Percentiles rank a stretch among this genome's conserved stretches.
Conservation (phyloP, 306 rosid genomes). For the Cucurbita maxima region DNA sequence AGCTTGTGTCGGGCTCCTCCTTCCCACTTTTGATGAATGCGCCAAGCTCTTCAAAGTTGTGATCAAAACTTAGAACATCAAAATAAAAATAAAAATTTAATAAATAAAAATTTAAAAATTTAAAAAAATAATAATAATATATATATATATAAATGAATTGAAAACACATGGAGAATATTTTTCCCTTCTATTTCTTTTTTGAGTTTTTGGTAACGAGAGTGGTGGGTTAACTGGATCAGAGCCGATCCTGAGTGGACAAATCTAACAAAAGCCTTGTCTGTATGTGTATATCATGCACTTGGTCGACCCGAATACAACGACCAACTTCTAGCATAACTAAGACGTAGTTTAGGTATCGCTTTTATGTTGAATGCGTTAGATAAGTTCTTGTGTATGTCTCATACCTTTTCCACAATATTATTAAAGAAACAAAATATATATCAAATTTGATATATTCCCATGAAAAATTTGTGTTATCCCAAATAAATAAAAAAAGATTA, state of each 20-base stretch:
- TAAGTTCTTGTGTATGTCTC: too few relatives aligned
- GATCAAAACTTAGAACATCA: neutral
- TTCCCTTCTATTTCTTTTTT: neutral
- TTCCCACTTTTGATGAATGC: slow-evolving; percentile 20
- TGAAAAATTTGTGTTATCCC: too few relatives aligned
- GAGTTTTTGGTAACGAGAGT: neutral
- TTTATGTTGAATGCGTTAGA: too few relatives aligned
- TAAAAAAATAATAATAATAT: neutral
- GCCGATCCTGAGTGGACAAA: neutral
- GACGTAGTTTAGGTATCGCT: neutral
- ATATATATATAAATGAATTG: neutral
- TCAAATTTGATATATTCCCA: too few relatives aligned
- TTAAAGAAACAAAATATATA: too few relatives aligned
- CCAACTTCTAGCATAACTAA: neutral
- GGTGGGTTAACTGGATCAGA: neutral
- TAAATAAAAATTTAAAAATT: neutral
- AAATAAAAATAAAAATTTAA: neutral
- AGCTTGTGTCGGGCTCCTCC: slow-evolving; percentile 13
- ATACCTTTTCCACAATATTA: too few relatives aligned
- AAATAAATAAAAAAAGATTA: too few relatives aligned
- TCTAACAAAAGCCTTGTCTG: neutral
- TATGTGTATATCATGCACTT: too few relatives aligned
- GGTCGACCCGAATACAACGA: neutral
- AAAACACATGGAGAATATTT: neutral
- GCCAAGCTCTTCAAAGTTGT: neutral